Conservation (phyloP, 768 basidiomycete genomes). For the Strobilomyces dryophilus region DNA sequence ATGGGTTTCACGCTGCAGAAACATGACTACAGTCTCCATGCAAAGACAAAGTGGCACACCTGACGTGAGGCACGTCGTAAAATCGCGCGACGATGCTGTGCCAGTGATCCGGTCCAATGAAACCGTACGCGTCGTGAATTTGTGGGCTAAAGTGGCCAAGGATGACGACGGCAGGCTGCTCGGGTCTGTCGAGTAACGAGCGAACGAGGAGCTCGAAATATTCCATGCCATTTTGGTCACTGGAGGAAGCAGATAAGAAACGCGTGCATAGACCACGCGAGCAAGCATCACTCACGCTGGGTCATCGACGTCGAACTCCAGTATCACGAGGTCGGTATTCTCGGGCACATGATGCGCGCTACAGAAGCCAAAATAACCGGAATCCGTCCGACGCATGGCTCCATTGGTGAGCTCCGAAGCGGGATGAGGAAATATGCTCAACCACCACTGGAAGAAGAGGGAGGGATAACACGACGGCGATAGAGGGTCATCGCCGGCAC, state of each 20-base stretch:
- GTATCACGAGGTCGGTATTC: constrained; percentile 86
- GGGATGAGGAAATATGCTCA: constrained; percentile 94
- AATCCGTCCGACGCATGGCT: constrained; percentile 87
- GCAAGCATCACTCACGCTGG: constrained; percentile 53
- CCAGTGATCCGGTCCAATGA: constrained; percentile 85
- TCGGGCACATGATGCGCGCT: constrained; percentile 92
- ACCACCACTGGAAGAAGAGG: constrained; percentile 98
- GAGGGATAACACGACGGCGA: constrained; percentile 85
- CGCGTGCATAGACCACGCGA: not conserved
- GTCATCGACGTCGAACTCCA: constrained; percentile 94
- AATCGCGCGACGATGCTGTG: constrained; percentile 92
- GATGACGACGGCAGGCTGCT: constrained; percentile 87
- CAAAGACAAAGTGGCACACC: constrained; percentile 32
- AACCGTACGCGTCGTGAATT: constrained; percentile 71
- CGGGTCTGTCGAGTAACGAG: constrained; percentile 84
- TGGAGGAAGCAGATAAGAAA: constrained; percentile 25
- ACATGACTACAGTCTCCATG: not conserved
- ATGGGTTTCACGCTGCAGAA: constrained; percentile 66
- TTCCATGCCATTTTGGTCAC: constrained; percentile 66
- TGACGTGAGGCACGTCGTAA: constrained; percentile 94
- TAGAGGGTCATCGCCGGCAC: constrained; percentile 88
- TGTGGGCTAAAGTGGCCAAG: constrained; percentile 97
- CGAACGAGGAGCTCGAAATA: constrained; percentile 92
- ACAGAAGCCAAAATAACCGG: constrained; percentile 95
- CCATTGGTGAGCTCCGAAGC: constrained; percentile 98